Conservation (phyloP, 139 green algal species). For the Asterochloris erici region DNA sequence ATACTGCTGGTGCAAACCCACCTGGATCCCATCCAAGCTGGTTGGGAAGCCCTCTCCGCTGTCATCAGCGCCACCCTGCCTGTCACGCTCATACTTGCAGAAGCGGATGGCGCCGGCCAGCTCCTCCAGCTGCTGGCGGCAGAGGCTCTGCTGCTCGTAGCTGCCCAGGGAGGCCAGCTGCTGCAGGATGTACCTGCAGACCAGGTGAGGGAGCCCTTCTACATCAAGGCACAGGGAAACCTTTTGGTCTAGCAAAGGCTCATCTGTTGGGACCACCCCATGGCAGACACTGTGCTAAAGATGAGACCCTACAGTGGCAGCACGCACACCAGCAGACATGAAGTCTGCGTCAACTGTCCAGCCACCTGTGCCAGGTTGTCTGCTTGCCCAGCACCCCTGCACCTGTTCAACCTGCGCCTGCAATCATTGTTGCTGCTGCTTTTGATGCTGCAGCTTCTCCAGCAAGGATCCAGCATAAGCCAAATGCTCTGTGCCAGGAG, state of each 20-base stretch:
- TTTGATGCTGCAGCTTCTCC: too few species aligned
- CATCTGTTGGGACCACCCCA: too few species aligned
- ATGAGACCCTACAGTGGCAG: too few species aligned
- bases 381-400: too few species aligned
- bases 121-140: conserved; percentile 77
- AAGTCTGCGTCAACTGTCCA: too few species aligned
- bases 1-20: background rate
- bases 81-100: conserved; percentile 79
- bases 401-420: background rate
- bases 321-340: too few species aligned
- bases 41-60: background rate
- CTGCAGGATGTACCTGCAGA: conserved; percentile 65
- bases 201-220: too few species aligned
- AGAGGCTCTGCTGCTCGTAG: conserved; percentile 67
- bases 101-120: conserved; percentile 76
- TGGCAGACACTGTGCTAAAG: too few species aligned
- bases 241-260: too few species aligned
- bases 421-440: background rate
- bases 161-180: conserved; percentile 71
- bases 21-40: conserved; percentile 16
- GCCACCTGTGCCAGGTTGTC: too few species aligned
- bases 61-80: background rate
- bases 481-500: background rate
- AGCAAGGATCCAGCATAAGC: background rate
- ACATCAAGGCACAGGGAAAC: too few species aligned